phyloP scores from a whole-genome alignment of 164 flowering plant genomes.

The Nelumbo lutea region DNA sequence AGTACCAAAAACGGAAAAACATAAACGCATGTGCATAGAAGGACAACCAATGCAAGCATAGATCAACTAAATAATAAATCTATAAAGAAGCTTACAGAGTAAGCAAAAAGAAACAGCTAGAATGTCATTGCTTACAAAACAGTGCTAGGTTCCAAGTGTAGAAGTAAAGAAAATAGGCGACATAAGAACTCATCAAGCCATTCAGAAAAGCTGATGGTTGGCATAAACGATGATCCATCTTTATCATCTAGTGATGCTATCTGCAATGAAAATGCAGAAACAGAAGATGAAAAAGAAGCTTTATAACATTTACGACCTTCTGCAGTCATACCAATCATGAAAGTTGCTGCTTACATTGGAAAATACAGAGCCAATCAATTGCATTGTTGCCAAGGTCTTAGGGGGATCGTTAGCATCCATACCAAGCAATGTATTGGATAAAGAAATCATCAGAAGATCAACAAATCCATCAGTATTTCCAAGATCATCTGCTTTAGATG shows the following conservation, averaged over 20 bases:
- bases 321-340: background rate
- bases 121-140: conserved; percentile 57
- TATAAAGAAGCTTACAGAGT: conserved; percentile 1
- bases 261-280: conserved; percentile 36
- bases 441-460: conserved; percentile 64
- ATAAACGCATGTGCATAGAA: conserved; percentile 3
- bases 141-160: conserved; percentile 86
- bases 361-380: conserved; percentile 88
- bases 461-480: conserved; percentile 30
- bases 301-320: background rate
- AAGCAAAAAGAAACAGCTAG: background rate
- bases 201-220: conserved; percentile 68
- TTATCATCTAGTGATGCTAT: conserved; percentile 66
- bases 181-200: conserved; percentile 98
- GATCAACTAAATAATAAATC: conserved; percentile 3
- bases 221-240: conserved; percentile 38
- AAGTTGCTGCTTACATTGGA: conserved; percentile 63
- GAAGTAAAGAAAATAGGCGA: conserved; percentile 81
- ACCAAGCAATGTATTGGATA: conserved; percentile 92
- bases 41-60: background rate
- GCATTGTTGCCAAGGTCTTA: conserved; percentile 95
- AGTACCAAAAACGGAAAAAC: conserved; percentile 12
- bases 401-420: conserved; percentile 99
- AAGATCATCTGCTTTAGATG: conserved; percentile 32
- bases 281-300: conserved; percentile 11